Evolutionary conservation across 2,329 filamentous ascomycete genomes (phyloP), one percentile per base, ranked within the genome.

Genomic region (Colletotrichum sp.): DNA sequence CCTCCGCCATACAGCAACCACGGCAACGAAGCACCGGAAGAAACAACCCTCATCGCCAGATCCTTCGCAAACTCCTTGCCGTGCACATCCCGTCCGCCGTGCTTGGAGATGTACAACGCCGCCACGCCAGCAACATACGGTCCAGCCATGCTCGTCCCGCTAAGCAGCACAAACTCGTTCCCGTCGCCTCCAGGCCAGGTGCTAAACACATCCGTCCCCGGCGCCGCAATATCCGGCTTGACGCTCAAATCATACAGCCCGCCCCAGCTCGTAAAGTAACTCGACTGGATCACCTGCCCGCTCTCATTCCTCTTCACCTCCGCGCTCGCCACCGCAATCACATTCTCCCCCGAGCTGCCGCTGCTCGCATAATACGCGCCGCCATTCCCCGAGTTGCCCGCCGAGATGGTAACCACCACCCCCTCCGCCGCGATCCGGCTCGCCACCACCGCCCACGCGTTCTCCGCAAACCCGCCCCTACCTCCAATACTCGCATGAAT

Each of bases 121-220:
- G 84, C 83, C 39, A 85, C 81, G 26, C 86, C 87, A 18, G 87
- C 87, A 15, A 88, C 81, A 70, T 87, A 87, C 4, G 87, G 87
- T 39, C 84, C 84, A 8, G 87, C 86, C 88, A 90, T 89, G 3
- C 86, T 88, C 2, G 88, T 90, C 36, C 88, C 88, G 65, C 83
- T 86, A 30, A 87, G 80, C 9, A 89, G 81, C 12, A 83, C 83
- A 63, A 82, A 82, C 79, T 13, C 84, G 83, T 72, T 84, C 18
- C 67, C 43, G 13, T 63, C 63, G 7, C 16, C 72, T 0, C 75
- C 75, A 10, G 24, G 28, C 71, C 72, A 89, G 2, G 87, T 88
- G 18, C 86, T 86, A 39, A 87, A 82, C 30, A 81, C 78, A 24
- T 85, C 82, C 39, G 84, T 84, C 52, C 87, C 86, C 4, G 87